A percentile compares a stretch with the other conserved stretches of the same genome.
Evolutionary conservation across 176 grass and related monocot species (phyloP).

Genomic region (Aegilops bicornis): DNA sequence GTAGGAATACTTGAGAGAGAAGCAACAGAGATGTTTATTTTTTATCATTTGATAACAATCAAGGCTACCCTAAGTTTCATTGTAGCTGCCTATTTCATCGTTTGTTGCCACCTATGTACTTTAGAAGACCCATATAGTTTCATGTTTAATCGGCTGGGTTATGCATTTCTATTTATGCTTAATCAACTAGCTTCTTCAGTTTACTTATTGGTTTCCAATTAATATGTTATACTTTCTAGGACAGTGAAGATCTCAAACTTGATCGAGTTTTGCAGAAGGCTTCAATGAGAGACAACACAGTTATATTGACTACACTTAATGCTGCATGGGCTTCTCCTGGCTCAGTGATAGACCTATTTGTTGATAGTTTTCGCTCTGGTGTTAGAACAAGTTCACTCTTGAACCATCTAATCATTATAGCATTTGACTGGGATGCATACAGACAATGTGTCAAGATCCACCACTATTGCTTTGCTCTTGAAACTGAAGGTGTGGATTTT

Average conservation of each 20-base stretch:
- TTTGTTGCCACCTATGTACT: not conserved
- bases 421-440: slow-evolving; percentile 61
- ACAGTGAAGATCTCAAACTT: slow-evolving; percentile 61
- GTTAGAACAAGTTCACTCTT: slow-evolving; percentile 43
- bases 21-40: not conserved
- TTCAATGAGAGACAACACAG: slow-evolving; percentile 56
- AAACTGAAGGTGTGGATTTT: slow-evolving; percentile 60
- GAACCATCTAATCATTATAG: slow-evolving; percentile 64
- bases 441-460: slow-evolving; percentile 58
- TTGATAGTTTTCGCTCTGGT: slow-evolving; percentile 53
- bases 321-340: slow-evolving; percentile 70
- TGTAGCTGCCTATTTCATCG: not conserved
- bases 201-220: slow-evolving; percentile 14
- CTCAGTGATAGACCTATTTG: slow-evolving; percentile 67
- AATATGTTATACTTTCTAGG: slow-evolving; percentile 44
- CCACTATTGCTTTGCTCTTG: slow-evolving; percentile 59
- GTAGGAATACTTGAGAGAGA: not conserved
- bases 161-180: not conserved
- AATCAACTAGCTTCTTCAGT: not conserved
- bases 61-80: not conserved
- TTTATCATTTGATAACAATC: not conserved
- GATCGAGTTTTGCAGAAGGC: slow-evolving; percentile 51
- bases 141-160: not conserved
- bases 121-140: not conserved
- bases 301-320: slow-evolving; percentile 78